Evolutionary conservation across 148 eudicot species (phyloP), one percentile per base, ranked within the genome.

Genomic region (Nepenthes mirabilis): DNA sequence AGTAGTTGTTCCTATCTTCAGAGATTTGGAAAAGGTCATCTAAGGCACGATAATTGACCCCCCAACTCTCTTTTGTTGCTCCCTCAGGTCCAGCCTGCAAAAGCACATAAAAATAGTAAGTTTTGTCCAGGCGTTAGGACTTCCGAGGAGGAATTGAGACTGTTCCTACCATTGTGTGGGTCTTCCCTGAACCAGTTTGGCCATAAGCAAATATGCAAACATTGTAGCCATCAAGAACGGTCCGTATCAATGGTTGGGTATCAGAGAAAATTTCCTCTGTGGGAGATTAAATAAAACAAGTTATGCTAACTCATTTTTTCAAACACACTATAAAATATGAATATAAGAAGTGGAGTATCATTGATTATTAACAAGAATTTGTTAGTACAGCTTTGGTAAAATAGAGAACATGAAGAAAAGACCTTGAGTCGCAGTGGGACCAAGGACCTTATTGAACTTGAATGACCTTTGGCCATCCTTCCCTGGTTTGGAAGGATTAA

Each of bases 381-480:
- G 11, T 11, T 1, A 48, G 14, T 45, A 32, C 34, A 59, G 34
- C 40, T 34, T 53, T 32, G 14, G 23, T 49, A 10, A 52, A 52
- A 58, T 34, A 56, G 51, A 68, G 59, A 68, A 55, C 14, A 43
- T 14, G 37, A 68, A 61, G 54, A 35, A 50, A 62, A 71, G 72
- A 93, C 98, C 98, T 86, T 93, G 99, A 68, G 91, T 71, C 65
- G 95, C 71, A 45, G 65, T 57, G 57, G 86, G 79, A 58, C 91
- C 95, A 72, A 82, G 89, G 61, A 80, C 96, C 79, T 86, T 89
- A 70, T 93, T 90, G 75, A 89, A 93, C 81, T 71, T 86, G 68
- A 93, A 93, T 32, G 79, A 75, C 43, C 80, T 78, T 9, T 65
- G 83, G 47, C 80, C 73, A 65, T 93, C 96, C 68, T 80, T 90